These are phyloP conservation scores for Aspergillus thermomutatus DNA, from an alignment of 2,329 filamentous ascomycete genomes.

Conservation along the genomic window DNA sequence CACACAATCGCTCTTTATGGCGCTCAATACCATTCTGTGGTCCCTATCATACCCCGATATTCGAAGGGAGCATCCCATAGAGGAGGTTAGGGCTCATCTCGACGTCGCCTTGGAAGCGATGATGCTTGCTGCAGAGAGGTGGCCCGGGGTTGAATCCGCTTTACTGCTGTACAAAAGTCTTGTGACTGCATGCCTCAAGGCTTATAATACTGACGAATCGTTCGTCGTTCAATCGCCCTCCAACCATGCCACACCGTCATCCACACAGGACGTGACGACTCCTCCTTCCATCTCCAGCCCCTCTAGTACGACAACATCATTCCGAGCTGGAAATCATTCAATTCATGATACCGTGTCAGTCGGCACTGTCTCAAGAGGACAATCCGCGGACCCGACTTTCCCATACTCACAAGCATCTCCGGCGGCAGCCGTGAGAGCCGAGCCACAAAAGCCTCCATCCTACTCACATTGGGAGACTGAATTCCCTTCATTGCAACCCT, in stretches of 20 bases:
- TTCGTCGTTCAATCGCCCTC: slow-evolving; percentile 50
- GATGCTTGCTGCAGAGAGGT: slow-evolving; percentile 74
- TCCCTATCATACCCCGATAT: slow-evolving; percentile 83
- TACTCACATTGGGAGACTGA: slow-evolving; percentile 17
- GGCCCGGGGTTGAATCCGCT: slow-evolving; percentile 85
- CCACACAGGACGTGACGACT: slow-evolving; percentile 37
- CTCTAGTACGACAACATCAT: slow-evolving; percentile 37
- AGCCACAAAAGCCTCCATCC: slow-evolving; percentile 18
- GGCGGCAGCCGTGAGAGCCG: slow-evolving; percentile 15
- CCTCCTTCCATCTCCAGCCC: slow-evolving; percentile 42
- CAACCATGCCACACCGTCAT: slow-evolving; percentile 40
- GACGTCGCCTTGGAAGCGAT: slow-evolving; percentile 74
- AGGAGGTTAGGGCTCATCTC: slow-evolving; percentile 74
- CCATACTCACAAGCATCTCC: slow-evolving; percentile 23
- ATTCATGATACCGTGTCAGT: slow-evolving; percentile 26
- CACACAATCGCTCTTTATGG: slow-evolving; percentile 83
- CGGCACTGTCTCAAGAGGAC: slow-evolving; percentile 33
- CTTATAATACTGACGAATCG: slow-evolving; percentile 66
- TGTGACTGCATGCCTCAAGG: slow-evolving; percentile 79
- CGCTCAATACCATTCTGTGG: slow-evolving; percentile 89
- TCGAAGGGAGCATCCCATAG: slow-evolving; percentile 65
- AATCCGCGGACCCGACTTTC: slow-evolving; percentile 30
- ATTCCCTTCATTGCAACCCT: slow-evolving; percentile 8
- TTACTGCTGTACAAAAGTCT: slow-evolving; percentile 84
- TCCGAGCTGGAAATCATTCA: slow-evolving; percentile 26